A percentile compares a stretch with the other conserved stretches of the same genome.
Conservation (phyloP, 495 filamentous ascomycete genomes). For the Aspergillus affinis region DNA sequence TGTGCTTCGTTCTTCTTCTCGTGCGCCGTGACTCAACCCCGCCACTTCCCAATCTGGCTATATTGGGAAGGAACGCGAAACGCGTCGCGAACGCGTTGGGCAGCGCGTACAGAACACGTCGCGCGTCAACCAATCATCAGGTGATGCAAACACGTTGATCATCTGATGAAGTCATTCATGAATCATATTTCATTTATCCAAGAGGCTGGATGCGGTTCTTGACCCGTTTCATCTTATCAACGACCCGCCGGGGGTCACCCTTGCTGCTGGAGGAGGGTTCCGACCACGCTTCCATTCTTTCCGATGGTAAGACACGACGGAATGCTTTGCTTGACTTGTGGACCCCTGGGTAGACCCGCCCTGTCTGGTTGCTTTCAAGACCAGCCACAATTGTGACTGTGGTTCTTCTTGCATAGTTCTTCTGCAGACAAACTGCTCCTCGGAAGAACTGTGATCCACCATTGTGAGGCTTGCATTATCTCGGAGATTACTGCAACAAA, state of each 20-base stretch:
- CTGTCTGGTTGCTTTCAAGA: background rate
- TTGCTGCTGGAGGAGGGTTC: background rate
- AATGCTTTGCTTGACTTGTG: background rate
- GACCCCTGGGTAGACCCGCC: background rate
- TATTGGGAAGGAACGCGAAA: constrained; percentile 7
- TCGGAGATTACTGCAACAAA: constrained; percentile 8
- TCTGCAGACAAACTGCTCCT: background rate
- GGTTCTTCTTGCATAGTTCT: background rate
- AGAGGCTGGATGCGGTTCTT: too few relatives aligned
- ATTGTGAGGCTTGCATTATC: constrained; percentile 9
- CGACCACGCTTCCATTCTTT: background rate
- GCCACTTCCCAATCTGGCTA: constrained; percentile 15
- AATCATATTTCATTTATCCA: too few relatives aligned
- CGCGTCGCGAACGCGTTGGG: constrained; percentile 11
- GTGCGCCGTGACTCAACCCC: background rate
- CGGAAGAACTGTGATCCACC: background rate
- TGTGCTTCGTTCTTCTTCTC: background rate
- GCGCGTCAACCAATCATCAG: constrained; percentile 26
- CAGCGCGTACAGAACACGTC: constrained; percentile 18
- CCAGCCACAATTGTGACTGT: background rate
- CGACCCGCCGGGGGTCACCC: too few relatives aligned
- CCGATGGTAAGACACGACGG: background rate
- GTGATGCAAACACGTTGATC: background rate
- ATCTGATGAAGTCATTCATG: too few relatives aligned
- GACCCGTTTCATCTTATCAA: too few relatives aligned